Conservation (phyloP, 768 basidiomycete genomes). For the Termitomyces sp. region DNA sequence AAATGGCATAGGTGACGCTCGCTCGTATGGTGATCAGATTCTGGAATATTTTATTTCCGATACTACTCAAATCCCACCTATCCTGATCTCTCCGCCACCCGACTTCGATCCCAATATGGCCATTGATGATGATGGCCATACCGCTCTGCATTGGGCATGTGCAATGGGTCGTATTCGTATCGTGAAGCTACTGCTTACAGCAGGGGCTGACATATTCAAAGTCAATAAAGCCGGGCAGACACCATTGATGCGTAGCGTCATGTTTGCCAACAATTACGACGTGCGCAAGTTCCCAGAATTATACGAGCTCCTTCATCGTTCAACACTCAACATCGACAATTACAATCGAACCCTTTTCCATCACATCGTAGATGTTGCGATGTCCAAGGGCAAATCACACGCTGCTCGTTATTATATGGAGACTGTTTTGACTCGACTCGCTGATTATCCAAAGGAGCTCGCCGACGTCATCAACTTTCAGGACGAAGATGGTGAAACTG, state of each 20-base stretch:
- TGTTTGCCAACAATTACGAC: conserved; percentile 99
- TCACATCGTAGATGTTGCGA: conserved; percentile 95
- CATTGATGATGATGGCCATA: conserved; percentile 98
- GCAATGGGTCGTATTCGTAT: conserved; percentile 98
- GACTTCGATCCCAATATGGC: conserved; percentile 95
- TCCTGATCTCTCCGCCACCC: conserved; percentile 82
- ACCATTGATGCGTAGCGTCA: conserved; percentile 96
- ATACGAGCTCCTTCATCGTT: conserved; percentile 95
- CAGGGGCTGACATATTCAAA: conserved; percentile 95
- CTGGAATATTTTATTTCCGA: conserved; percentile 99
- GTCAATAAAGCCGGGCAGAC: conserved; percentile 97
- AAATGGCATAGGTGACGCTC: conserved; percentile 50
- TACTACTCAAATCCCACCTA: conserved; percentile 82
- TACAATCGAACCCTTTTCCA: conserved; percentile 97
- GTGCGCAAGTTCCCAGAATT: conserved; percentile 98
- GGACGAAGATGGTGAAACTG: conserved; percentile 98
- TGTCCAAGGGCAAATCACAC: conserved; percentile 97
- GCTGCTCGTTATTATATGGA: conserved; percentile 99
- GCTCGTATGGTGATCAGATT: conserved; percentile 91
- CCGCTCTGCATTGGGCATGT: conserved; percentile 96
- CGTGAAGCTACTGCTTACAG: conserved; percentile 88
- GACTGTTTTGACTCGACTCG: conserved; percentile 79
- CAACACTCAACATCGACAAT: conserved; percentile 98
- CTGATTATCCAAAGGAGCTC: conserved; percentile 93
- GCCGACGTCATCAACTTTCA: conserved; percentile 99